These are phyloP conservation scores for Taiozyma onychis DNA, from an alignment of 1,139 yeast genomes.

Conservation along the genomic window DNA sequence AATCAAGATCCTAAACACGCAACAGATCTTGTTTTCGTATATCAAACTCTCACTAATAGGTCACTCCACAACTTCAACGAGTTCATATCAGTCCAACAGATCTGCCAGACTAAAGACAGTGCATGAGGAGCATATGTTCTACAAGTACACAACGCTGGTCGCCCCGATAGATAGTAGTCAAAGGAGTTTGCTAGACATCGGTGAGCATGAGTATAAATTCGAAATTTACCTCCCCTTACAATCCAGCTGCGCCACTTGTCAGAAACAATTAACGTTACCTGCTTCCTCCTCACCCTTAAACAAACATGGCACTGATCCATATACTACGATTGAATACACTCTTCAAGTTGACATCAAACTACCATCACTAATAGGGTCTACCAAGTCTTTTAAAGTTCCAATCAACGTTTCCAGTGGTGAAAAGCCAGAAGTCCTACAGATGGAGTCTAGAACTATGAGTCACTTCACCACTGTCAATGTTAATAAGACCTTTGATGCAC, in stretches of 20 bases:
- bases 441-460: not conserved
- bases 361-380: not conserved
- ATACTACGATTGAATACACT: not conserved
- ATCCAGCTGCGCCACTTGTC: not conserved
- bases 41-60: not conserved
- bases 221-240: not conserved
- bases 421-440: not conserved
- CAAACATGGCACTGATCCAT: not conserved
- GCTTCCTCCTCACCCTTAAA: not conserved
- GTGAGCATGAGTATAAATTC: not conserved
- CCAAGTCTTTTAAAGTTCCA: not conserved
- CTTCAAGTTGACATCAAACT: not conserved
- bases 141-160: not conserved
- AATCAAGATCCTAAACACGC: not conserved
- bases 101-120: not conserved
- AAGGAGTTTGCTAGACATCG: not conserved
- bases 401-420: not conserved
- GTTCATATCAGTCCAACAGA: not conserved
- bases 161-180: not conserved
- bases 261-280: not conserved
- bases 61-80: not conserved
- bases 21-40: not conserved
- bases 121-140: not conserved
- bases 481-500: not conserved
- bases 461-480: not conserved